Conservation (phyloP, 441 rosid species). For the Monsonia emarginata region DNA sequence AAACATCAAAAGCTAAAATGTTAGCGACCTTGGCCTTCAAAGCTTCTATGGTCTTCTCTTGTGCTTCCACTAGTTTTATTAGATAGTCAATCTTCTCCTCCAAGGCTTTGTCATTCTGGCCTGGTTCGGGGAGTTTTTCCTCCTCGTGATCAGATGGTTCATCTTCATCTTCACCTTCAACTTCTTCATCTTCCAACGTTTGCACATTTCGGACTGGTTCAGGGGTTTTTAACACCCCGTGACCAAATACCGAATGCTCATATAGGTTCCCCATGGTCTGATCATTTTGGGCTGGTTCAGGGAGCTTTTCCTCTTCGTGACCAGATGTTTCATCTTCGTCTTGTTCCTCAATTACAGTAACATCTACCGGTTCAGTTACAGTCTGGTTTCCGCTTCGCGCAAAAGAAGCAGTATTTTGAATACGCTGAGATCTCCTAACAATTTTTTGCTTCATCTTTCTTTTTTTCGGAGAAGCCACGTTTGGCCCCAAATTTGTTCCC, state of each 20-base stretch:
- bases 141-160: conserved; percentile 17
- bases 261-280: neutral
- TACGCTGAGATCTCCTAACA: conserved; percentile 39
- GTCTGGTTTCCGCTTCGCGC: conserved; percentile 17
- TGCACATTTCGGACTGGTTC: too few relatives aligned
- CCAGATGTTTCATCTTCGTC: conserved; percentile 21
- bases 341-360: conserved; percentile 33
- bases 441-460: conserved; percentile 8
- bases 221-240: too few relatives aligned
- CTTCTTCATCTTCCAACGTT: too few relatives aligned
- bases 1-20: neutral
- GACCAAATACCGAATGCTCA: too few relatives aligned
- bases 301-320: conserved; percentile 13
- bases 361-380: conserved; percentile 25
- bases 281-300: conserved; percentile 8
- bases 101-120: conserved; percentile 10
- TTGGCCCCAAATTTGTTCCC: conserved; percentile 8
- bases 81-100: conserved; percentile 29
- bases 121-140: conserved; percentile 16
- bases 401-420: conserved; percentile 20
- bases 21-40: conserved; percentile 23
- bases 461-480: conserved; percentile 1
- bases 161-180: conserved; percentile 24
- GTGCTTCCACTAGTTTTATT: conserved; percentile 22
- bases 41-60: conserved; percentile 18